phyloP scores from a whole-genome alignment of 202 grass and related monocot species.

The Brachypodium distachyon region DNA sequence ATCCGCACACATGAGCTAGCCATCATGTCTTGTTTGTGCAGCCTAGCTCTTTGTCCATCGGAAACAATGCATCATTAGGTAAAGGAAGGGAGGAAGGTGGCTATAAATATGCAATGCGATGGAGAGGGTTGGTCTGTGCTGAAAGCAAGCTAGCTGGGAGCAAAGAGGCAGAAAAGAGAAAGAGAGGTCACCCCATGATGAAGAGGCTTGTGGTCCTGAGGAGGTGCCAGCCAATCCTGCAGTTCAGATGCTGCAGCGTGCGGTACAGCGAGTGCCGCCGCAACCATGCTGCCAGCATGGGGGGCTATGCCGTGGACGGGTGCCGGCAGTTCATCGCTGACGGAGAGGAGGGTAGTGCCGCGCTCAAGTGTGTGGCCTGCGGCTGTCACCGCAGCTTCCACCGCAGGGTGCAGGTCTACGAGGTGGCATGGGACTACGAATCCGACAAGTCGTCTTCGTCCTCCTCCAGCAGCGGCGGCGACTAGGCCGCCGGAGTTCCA shows the following conservation, averaged over 20 bases:
- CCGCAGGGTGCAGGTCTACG: slow-evolving; percentile 67
- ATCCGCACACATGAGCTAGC: slow-evolving; percentile 53
- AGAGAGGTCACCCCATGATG: slow-evolving; percentile 27
- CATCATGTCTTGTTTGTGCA: slow-evolving; percentile 41
- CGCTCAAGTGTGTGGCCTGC: slow-evolving; percentile 67
- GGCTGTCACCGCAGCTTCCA: slow-evolving; percentile 98
- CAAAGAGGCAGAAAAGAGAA: background rate
- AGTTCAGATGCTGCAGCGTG: slow-evolving; percentile 51
- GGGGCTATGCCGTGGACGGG: slow-evolving; percentile 64
- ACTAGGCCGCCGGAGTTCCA: background rate
- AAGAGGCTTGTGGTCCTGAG: slow-evolving; percentile 67
- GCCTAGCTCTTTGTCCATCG: slow-evolving; percentile 16
- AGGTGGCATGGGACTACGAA: slow-evolving; percentile 44
- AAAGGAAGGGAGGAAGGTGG: slow-evolving; percentile 10
- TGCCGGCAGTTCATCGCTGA: slow-evolving; percentile 68
- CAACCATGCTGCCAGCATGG: slow-evolving; percentile 58
- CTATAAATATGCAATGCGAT: slow-evolving; percentile 66
- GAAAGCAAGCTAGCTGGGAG: slow-evolving; percentile 25
- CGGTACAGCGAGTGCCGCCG: slow-evolving; percentile 57
- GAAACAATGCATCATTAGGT: slow-evolving; percentile 31
- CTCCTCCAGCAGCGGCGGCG: slow-evolving; percentile 17
- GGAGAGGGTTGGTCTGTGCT: slow-evolving; percentile 19
- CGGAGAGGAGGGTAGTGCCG: slow-evolving; percentile 49
- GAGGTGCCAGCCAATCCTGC: slow-evolving; percentile 51
- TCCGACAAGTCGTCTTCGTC: slow-evolving; percentile 3